A percentile compares a stretch with the other conserved stretches of the same genome.
Evolutionary conservation across 2,329 filamentous ascomycete genomes (phyloP).

Genomic region (Penicillium sp.): DNA sequence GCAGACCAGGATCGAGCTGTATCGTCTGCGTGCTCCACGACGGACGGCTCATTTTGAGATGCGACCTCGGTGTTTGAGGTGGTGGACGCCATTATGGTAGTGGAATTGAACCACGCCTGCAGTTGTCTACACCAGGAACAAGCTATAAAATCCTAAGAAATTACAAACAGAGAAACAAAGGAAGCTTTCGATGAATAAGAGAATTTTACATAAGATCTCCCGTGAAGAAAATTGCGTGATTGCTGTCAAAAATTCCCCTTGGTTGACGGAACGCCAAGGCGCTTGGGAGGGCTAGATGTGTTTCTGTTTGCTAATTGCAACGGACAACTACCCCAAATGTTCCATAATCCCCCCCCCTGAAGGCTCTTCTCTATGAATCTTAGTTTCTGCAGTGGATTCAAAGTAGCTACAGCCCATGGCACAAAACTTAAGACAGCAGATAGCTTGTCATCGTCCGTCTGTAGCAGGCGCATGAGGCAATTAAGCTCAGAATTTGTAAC

Average conservation of each 20-base stretch:
- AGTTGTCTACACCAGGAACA: background rate
- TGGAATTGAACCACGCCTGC: slow-evolving; percentile 1
- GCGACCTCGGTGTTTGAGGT: background rate
- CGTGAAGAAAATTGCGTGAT: background rate
- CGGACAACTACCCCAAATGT: background rate
- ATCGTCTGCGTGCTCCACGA: background rate
- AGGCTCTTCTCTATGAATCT: background rate
- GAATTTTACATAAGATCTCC: background rate
- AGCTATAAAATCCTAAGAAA: background rate
- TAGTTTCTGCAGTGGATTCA: background rate
- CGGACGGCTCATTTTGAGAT: background rate
- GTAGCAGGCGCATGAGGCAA: background rate
- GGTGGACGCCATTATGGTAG: slow-evolving; percentile 1
- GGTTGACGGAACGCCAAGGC: slow-evolving; percentile 1
- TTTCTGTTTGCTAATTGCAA: slow-evolving; percentile 1
- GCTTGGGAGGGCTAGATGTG: background rate
- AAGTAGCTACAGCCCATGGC: background rate
- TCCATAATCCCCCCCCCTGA: background rate
- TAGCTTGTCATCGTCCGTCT: background rate
- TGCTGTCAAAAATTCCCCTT: background rate
- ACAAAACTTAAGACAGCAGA: background rate
- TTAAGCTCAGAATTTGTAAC: background rate
- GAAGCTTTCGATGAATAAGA: background rate
- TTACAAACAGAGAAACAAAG: background rate
- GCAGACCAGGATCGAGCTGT: background rate